Evolutionary conservation across 768 basidiomycete species (phyloP), one percentile per base, ranked within the genome.

Genomic region (Tricholoma saponaceum): DNA sequence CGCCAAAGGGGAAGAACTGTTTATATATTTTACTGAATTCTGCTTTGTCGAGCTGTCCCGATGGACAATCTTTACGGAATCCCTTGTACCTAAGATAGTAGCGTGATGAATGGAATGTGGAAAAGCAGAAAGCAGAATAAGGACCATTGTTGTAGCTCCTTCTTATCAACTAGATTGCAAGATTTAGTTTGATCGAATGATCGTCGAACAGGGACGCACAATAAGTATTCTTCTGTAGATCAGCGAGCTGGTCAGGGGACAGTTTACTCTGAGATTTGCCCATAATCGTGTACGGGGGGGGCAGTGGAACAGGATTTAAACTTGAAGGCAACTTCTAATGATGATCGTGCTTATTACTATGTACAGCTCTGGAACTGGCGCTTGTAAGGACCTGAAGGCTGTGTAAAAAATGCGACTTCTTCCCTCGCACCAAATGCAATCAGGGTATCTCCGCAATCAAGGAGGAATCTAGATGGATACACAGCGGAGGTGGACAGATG

Each of bases 1-100:
- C 96, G 60, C 97, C 97, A 67, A 99, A 99, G 23, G 97, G 97
- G 81, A 99, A 99, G 89, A 99, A 99, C 73, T 98, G 97, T 70
- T 95, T 94, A 83, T 98, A 99, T 80, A 99, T 99, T 72, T 89
- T 87, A 67, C 89, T 83, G 76, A 99, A 99, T 71, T 95, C 95
- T 56, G 84, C 79, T 80, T 93, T 97, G 83, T 98, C 91, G 67
- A 99, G 85, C 63, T 95, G 91, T 41, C 97, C 97, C 4, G 93
- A 90, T 1, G 97, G 97, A 70, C 97, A 99, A 74, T 99, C 97
- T 74, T 95, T 97, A 69, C 96, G 85, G 78, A 98, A 99, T 47
- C 97, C 97, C 75, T 98, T 98, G 83, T 98, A 96, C 95, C 92
- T 96, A 72, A 60, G 59, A 62, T 28, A 39, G 54, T 28, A 39